Conservation (phyloP, 164 flowering plant species). For the Stephania japonica region DNA sequence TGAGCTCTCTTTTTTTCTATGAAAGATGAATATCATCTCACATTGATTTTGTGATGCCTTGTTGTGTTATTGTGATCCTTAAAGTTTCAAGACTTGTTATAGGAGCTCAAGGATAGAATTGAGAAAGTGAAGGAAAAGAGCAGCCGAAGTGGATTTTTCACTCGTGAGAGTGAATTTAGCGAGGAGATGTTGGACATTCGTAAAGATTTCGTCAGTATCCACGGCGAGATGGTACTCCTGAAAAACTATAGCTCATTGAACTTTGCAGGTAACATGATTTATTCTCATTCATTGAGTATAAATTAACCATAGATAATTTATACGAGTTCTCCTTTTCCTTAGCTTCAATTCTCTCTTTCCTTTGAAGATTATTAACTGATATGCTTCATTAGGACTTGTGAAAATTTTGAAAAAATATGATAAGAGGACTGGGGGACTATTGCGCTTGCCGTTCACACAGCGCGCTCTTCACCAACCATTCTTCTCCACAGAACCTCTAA, state of each 20-base stretch:
- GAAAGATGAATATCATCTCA: no score
- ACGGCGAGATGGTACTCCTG: slow-evolving; percentile 89
- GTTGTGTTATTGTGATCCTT: not conserved
- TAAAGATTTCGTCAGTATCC: slow-evolving; percentile 70
- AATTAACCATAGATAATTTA: no score
- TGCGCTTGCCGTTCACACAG: slow-evolving; percentile 70
- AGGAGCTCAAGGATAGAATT: slow-evolving; percentile 80
- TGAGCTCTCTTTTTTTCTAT: no score
- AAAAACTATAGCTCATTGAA: slow-evolving; percentile 83
- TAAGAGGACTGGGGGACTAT: slow-evolving; percentile 71
- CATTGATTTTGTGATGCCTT: no score
- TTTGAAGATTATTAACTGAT: not conserved
- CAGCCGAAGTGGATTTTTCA: slow-evolving; percentile 28
- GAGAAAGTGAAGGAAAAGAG: slow-evolving; percentile 54
- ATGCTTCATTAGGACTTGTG: slow-evolving; percentile 43
- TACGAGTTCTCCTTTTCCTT: no score
- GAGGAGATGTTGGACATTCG: slow-evolving; percentile 77
- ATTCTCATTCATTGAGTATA: no score
- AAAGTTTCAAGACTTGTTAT: slow-evolving; percentile 9
- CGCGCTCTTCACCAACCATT: slow-evolving; percentile 70
- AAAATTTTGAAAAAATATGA: slow-evolving; percentile 89
- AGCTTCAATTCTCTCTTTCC: no score
- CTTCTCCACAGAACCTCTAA: slow-evolving; percentile 73
- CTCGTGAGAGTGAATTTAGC: slow-evolving; percentile 58
- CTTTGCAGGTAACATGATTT: slow-evolving; percentile 56